phyloP scores from a whole-genome alignment of 2,329 filamentous ascomycete genomes.

The Penicillium sp. region DNA sequence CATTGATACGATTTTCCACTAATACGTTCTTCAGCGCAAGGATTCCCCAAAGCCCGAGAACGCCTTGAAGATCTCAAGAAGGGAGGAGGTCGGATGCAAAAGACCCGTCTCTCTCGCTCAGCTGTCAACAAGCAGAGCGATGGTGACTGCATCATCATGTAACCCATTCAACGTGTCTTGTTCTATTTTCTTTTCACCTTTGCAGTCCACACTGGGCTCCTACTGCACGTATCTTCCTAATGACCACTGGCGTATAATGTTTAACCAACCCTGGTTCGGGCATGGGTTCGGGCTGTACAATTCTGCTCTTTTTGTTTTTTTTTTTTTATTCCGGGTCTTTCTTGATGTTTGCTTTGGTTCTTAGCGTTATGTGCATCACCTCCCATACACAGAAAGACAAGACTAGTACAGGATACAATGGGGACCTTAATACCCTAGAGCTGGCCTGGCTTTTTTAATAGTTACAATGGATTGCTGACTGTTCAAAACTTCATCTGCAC shows the following conservation, averaged over 20 bases:
- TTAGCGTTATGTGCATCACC: background rate
- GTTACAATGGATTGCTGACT: constrained; percentile 6
- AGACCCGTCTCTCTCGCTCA: constrained; percentile 73
- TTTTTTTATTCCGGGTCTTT: background rate
- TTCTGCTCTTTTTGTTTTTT: constrained; percentile 1
- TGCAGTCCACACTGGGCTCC: background rate
- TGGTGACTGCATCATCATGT: constrained; percentile 65
- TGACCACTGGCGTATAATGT: constrained; percentile 15
- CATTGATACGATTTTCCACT: background rate
- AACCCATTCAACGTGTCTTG: constrained; percentile 12
- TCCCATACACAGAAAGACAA: constrained; percentile 3
- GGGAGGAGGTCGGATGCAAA: constrained; percentile 66
- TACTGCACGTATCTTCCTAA: constrained; percentile 13
- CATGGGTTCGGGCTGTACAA: constrained; percentile 11
- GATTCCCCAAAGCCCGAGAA: constrained; percentile 88
- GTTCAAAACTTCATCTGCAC: background rate
- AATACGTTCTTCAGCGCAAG: constrained; percentile 62
- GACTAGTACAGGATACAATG: constrained; percentile 10
- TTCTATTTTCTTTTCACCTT: constrained; percentile 2
- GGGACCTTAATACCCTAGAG: constrained; percentile 7
- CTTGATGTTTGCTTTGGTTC: background rate
- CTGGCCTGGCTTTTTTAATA: constrained; percentile 7
- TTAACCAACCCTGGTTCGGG: background rate
- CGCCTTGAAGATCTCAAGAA: constrained; percentile 87
- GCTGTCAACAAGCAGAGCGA: constrained; percentile 82